Percentiles rank a stretch among this genome's conserved stretches.
phyloP scores from a whole-genome alignment of 2,329 filamentous ascomycete species.

The Leptographium procerum region DNA sequence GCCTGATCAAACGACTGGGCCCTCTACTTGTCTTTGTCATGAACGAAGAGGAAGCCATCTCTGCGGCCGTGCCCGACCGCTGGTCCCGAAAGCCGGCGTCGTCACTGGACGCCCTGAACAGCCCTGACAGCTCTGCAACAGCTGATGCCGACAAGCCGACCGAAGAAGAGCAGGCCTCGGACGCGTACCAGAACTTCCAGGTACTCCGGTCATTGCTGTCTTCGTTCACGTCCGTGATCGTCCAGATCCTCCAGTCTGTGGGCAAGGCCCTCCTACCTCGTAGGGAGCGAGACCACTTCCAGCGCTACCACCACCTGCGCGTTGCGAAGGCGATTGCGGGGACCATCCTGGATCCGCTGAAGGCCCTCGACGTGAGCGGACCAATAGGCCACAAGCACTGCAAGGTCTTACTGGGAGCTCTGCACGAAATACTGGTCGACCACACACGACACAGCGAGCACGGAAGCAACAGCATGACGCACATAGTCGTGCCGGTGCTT shows the following conservation, averaged over 20 bases:
- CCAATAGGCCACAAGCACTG: slow-evolving; percentile 66
- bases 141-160: slow-evolving; percentile 21
- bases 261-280: slow-evolving; percentile 72
- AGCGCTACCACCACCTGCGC: slow-evolving; percentile 40
- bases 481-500: slow-evolving; percentile 64
- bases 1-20: slow-evolving; percentile 64
- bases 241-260: slow-evolving; percentile 73
- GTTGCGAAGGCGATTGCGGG: slow-evolving; percentile 58
- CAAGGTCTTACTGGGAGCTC: slow-evolving; percentile 66
- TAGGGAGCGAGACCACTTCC: slow-evolving; percentile 54
- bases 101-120: slow-evolving; percentile 2
- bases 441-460: slow-evolving; percentile 37
- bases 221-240: slow-evolving; percentile 67
- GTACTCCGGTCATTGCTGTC: slow-evolving; percentile 66
- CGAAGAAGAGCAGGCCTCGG: slow-evolving; percentile 26
- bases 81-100: slow-evolving; percentile 33
- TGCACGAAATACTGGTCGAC: slow-evolving; percentile 72
- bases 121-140: neutral
- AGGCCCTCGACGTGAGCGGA: slow-evolving; percentile 33
- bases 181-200: slow-evolving; percentile 60
- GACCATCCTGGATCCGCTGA: slow-evolving; percentile 57
- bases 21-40: slow-evolving; percentile 68
- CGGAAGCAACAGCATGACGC: slow-evolving; percentile 21
- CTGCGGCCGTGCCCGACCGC: slow-evolving; percentile 59
- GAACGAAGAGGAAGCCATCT: slow-evolving; percentile 72